Conservation (phyloP, 768 basidiomycete genomes). For the Suillus subaureus region DNA sequence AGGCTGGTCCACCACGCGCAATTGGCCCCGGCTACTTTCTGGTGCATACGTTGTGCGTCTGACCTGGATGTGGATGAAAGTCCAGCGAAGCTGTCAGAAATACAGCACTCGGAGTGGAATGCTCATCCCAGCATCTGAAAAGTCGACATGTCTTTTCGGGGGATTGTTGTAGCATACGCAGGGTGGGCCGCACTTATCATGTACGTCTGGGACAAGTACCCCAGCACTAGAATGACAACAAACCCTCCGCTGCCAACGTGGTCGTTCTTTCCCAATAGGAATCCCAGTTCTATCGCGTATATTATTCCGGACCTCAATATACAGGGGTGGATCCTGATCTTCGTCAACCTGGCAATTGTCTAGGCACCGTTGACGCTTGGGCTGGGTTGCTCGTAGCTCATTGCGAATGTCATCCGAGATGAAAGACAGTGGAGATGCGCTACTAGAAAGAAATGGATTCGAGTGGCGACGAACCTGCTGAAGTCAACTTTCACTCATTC, state of each 20-base stretch:
- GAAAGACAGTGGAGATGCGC: constrained; percentile 29
- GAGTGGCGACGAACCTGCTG: constrained; percentile 22
- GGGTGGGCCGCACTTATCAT: constrained; percentile 25
- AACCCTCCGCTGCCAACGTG: constrained; percentile 13
- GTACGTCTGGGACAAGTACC: constrained; percentile 2
- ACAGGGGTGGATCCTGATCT: constrained; percentile 27
- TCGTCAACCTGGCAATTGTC: constrained; percentile 23
- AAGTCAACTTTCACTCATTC: constrained; percentile 21
- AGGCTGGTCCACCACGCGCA: constrained; percentile 30
- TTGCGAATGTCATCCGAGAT: constrained; percentile 30
- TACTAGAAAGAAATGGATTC: constrained; percentile 17
- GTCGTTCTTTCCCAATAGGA: constrained; percentile 28
- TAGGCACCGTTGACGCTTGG: constrained; percentile 32
- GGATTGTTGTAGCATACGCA: constrained; percentile 21
- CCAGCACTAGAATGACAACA: too few relatives aligned
- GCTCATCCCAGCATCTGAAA: constrained; percentile 24
- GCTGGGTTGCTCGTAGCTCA: constrained; percentile 30
- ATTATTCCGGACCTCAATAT: constrained; percentile 20
- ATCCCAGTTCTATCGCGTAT: constrained; percentile 24
- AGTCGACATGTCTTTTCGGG: constrained; percentile 25
- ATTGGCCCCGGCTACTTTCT: constrained; percentile 20
- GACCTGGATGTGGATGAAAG: constrained; percentile 7
- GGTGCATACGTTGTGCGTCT: constrained; percentile 30
- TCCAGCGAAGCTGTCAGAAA: constrained; percentile 17
- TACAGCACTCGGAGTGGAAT: constrained; percentile 31